These are phyloP conservation scores for Ophiobolus disseminans DNA, from an alignment of 2,329 filamentous ascomycete genomes.

Conservation along the genomic window DNA sequence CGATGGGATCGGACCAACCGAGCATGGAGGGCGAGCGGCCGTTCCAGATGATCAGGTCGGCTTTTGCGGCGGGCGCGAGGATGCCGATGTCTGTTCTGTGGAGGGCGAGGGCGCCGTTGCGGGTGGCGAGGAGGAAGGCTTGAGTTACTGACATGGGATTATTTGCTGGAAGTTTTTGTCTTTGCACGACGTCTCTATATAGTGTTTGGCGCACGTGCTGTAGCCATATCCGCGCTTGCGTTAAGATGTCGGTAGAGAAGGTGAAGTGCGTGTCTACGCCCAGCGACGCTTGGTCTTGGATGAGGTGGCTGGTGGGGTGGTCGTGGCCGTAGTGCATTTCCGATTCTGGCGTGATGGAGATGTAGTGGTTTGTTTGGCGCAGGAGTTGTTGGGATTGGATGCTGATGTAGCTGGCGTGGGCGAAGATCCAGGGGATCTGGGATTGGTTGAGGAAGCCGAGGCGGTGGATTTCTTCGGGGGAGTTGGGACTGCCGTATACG, in stretches of 20 bases:
- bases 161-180: conserved; percentile 54
- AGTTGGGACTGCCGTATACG: conserved; percentile 11
- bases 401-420: conserved; percentile 58
- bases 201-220: conserved; percentile 54
- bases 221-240: conserved; percentile 63
- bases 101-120: conserved; percentile 60
- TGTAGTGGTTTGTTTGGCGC: conserved; percentile 58
- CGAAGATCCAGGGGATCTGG: conserved; percentile 61
- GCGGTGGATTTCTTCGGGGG: conserved; percentile 36
- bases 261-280: conserved; percentile 64
- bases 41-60: conserved; percentile 63
- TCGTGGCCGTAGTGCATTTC: conserved; percentile 66
- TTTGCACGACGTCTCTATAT: conserved; percentile 50
- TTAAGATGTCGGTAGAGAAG: conserved; percentile 55
- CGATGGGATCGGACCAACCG: conserved; percentile 64
- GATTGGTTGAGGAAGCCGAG: conserved; percentile 49
- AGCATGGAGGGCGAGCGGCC: conserved; percentile 58
- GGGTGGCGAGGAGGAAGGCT: conserved; percentile 63
- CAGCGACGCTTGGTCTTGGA: conserved; percentile 60
- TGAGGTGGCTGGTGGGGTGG: conserved; percentile 53
- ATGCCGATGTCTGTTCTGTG: conserved; percentile 60
- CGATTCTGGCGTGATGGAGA: conserved; percentile 66
- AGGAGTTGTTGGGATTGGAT: conserved; percentile 52
- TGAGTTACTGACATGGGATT: conserved; percentile 63
- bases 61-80: conserved; percentile 59